A percentile compares a stretch with the other conserved stretches of the same genome.
Conservation (phyloP, 2,329 filamentous ascomycete genomes). For the Torrubiella hemipterigena region DNA sequence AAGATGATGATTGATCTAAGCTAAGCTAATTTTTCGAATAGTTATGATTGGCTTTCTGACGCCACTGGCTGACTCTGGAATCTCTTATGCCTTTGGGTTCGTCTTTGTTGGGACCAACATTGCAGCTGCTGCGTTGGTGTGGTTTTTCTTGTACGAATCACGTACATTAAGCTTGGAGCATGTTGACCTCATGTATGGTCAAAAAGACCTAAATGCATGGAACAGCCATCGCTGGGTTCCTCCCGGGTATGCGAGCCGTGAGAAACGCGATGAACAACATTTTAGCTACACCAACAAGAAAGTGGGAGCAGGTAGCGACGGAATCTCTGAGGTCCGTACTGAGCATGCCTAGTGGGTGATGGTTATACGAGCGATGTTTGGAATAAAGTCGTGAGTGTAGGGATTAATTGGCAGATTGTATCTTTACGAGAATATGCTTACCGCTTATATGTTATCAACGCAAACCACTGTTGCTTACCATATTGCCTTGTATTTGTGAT, state of each 20-base stretch:
- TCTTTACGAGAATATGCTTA: too few relatives aligned
- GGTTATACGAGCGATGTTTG: too few relatives aligned
- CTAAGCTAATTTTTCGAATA: slow-evolving; percentile 4
- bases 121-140: slow-evolving; percentile 45
- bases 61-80: slow-evolving; percentile 49
- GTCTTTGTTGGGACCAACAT: slow-evolving; percentile 54
- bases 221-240: slow-evolving; percentile 42
- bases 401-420: too few relatives aligned
- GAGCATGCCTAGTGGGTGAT: too few relatives aligned
- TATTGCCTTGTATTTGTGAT: too few relatives aligned
- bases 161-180: slow-evolving; percentile 56
- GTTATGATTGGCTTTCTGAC: slow-evolving; percentile 58
- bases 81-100: slow-evolving; percentile 53
- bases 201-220: slow-evolving; percentile 46
- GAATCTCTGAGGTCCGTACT: too few relatives aligned
- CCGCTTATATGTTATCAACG: too few relatives aligned
- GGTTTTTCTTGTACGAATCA: slow-evolving; percentile 59
- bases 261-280: slow-evolving; percentile 18
- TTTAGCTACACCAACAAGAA: slow-evolving; percentile 12
- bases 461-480: too few relatives aligned
- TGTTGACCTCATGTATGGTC: slow-evolving; percentile 59
- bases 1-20: not conserved
- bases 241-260: slow-evolving; percentile 28
- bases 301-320: too few relatives aligned
- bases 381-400: too few relatives aligned